Conservation (phyloP, 768 basidiomycete species). For the Boletus vinaceobasis region DNA sequence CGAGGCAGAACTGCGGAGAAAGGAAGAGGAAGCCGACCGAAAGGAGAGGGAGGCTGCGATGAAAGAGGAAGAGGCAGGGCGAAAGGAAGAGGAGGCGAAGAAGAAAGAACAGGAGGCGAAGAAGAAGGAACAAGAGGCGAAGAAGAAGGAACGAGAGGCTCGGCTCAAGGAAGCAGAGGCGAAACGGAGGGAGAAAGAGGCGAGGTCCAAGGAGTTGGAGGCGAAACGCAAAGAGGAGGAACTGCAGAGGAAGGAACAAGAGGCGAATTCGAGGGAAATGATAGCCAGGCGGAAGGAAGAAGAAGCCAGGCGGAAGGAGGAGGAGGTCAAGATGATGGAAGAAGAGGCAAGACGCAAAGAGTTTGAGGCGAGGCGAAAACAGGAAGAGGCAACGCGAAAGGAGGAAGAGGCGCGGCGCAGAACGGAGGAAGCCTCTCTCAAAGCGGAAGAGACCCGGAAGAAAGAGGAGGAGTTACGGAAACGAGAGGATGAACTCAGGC, state of each 20-base stretch:
- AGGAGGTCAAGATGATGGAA: conserved; percentile 25
- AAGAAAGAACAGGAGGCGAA: conserved; percentile 25
- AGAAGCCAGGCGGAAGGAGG: conserved; percentile 20
- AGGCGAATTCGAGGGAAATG: conserved; percentile 27
- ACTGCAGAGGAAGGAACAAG: conserved; percentile 22
- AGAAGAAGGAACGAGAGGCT: too few species aligned
- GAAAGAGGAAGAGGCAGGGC: conserved; percentile 26
- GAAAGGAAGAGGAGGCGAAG: conserved; percentile 27
- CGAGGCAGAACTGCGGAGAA: conserved; percentile 28
- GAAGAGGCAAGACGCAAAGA: conserved; percentile 28
- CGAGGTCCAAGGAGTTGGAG: conserved; percentile 18
- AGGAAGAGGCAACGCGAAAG: conserved; percentile 25
- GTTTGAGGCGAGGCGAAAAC: conserved; percentile 31
- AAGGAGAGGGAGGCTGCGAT: conserved; percentile 25
- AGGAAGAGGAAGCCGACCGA: conserved; percentile 32
- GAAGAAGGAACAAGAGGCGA: conserved; percentile 21
- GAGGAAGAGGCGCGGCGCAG: conserved; percentile 30
- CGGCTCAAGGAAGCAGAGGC: conserved; percentile 22
- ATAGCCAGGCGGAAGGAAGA: conserved; percentile 30
- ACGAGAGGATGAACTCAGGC: conserved; percentile 29
- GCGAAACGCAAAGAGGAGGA: conserved; percentile 22
- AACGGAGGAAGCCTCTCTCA: conserved; percentile 25
- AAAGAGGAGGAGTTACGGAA: conserved; percentile 26
- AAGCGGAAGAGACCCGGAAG: conserved; percentile 20
- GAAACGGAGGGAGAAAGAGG: conserved; percentile 28